These are phyloP conservation scores for Globisporangium paroecandrum DNA, from an alignment of 352 stramenopile genomes.

Conservation along the genomic window DNA sequence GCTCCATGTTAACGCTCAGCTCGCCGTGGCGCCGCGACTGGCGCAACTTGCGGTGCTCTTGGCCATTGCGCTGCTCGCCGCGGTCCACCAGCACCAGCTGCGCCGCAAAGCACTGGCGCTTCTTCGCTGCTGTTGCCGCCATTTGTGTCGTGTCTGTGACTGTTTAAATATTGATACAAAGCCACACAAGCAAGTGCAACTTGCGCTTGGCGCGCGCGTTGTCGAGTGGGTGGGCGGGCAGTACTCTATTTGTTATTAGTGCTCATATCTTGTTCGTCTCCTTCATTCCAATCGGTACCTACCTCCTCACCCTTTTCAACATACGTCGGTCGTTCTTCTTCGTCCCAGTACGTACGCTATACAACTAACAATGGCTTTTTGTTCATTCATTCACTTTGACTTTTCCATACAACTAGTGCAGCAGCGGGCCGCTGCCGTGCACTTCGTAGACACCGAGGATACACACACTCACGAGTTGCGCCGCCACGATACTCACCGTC, in stretches of 20 bases:
- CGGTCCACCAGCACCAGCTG: constrained; percentile 13
- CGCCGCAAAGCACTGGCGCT: constrained; percentile 11
- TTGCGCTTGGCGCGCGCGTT: not conserved
- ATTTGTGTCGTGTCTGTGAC: not conserved
- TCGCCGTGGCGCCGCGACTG: constrained; percentile 40
- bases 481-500: constrained; percentile 41
- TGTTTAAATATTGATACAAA: not conserved
- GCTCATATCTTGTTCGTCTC: not conserved
- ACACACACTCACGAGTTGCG: constrained; percentile 53
- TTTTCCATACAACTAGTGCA: constrained; percentile 15
- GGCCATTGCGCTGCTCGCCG: not conserved
- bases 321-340: not conserved
- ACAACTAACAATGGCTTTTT: not conserved
- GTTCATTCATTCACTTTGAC: not conserved
- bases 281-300: not conserved
- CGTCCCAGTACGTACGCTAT: not conserved
- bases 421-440: constrained; percentile 38
- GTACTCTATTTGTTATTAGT: constrained; percentile 11
- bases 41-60: constrained; percentile 17
- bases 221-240: not conserved
- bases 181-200: not conserved
- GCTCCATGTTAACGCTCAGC: constrained; percentile 25
- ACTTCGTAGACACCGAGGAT: constrained; percentile 46
- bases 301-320: not conserved
- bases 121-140: not conserved